Conservation (phyloP, 2,329 filamentous ascomycete species). For the Aspergillus sp. region DNA sequence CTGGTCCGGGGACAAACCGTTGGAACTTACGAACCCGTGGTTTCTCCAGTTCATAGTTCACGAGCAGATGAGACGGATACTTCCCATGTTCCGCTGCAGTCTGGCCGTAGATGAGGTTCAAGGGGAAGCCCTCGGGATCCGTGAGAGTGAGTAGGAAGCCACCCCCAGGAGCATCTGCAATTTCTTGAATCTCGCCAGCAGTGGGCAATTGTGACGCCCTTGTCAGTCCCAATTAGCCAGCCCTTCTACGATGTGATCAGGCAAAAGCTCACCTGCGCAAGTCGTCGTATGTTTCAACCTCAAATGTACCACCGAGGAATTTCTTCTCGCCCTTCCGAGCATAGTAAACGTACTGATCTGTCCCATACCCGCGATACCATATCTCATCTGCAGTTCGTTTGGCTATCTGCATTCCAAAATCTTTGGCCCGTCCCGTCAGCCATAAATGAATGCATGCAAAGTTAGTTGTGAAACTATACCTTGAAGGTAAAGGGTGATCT, state of each 20-base stretch:
- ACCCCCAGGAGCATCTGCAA: conserved; percentile 40
- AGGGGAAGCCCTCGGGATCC: conserved; percentile 42
- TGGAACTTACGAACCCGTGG: conserved; percentile 29
- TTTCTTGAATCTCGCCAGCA: conserved; percentile 29
- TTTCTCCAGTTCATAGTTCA: conserved; percentile 31
- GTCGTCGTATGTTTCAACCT: conserved; percentile 44
- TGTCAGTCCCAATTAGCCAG: neutral
- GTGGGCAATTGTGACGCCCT: conserved; percentile 27
- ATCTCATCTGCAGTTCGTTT: conserved; percentile 23
- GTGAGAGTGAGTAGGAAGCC: conserved; percentile 38
- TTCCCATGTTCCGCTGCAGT: conserved; percentile 17
- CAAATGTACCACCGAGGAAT: conserved; percentile 43
- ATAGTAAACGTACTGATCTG: conserved; percentile 23
- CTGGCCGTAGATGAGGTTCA: conserved; percentile 44
- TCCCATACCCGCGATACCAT: conserved; percentile 23
- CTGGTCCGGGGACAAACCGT: conserved; percentile 30
- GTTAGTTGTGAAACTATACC: no score
- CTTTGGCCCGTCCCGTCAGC: neutral
- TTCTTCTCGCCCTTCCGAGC: conserved; percentile 18
- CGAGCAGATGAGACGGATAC: conserved; percentile 15
- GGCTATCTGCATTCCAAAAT: conserved; percentile 39
- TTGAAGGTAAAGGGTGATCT: no score
- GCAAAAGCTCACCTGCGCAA: conserved; percentile 39
- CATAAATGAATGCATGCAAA: no score
- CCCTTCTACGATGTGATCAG: no score